Conservation (phyloP, 2,329 filamentous ascomycete genomes). For the Aspergillus eucalypticola region DNA sequence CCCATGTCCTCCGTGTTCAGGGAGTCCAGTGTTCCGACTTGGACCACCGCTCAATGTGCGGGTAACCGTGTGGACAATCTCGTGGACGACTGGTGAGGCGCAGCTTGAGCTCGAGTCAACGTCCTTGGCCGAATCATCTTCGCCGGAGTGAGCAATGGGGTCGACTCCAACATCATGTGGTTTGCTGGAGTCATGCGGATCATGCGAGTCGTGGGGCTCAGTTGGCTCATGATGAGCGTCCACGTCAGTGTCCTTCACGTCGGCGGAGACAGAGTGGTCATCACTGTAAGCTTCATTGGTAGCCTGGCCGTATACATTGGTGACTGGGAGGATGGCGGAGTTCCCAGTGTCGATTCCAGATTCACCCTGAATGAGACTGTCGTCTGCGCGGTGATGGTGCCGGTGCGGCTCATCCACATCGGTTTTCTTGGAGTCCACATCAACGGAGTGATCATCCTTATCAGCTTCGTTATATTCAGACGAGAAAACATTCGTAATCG, state of each 20-base stretch:
- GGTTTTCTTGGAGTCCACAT: not conserved
- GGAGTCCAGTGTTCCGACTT: conserved; percentile 17
- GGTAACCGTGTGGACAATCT: conserved; percentile 33
- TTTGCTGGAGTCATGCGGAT: too few species aligned
- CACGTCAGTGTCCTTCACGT: not conserved
- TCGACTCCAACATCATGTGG: too few species aligned
- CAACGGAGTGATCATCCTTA: conserved; percentile 16
- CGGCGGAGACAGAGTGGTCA: conserved; percentile 8
- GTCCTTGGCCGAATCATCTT: not conserved
- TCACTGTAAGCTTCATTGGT: conserved; percentile 1
- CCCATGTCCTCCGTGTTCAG: not conserved
- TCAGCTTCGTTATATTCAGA: not conserved
- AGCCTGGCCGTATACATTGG: not conserved
- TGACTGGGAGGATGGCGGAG: not conserved
- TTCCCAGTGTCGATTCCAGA: conserved; percentile 28
- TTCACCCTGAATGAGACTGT: conserved; percentile 21
- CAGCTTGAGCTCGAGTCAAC: not conserved
- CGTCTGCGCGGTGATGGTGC: not conserved
- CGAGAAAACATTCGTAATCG: not conserved
- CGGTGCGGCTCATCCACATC: not conserved
- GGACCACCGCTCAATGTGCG: conserved; percentile 16
- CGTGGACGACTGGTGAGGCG: conserved; percentile 12
- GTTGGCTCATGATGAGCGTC: not conserved
- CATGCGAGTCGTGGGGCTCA: not conserved
- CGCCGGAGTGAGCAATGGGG: not conserved